Percentiles rank a stretch among this genome's conserved stretches.
Conservation (phyloP, 176 grass and related monocot genomes). For the Bothriochloa decipiens region DNA sequence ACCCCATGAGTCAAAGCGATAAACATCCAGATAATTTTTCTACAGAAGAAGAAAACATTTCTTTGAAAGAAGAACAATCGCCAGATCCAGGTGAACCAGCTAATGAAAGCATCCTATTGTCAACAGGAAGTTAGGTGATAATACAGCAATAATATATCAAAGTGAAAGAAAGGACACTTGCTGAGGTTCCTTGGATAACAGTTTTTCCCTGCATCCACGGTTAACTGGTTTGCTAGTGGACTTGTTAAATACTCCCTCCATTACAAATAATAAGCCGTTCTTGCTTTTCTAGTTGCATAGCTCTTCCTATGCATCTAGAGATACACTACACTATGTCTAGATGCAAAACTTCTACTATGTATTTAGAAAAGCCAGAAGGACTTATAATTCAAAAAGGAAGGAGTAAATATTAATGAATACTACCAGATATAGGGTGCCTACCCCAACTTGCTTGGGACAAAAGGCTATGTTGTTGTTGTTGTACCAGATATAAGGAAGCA, state of each 20-base stretch:
- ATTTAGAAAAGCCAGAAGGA: background rate
- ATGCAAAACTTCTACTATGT: background rate
- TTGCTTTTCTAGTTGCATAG: background rate
- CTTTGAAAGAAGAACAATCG: slow-evolving; percentile 3
- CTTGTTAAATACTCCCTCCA: background rate
- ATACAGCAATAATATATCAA: background rate
- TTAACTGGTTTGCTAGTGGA: slow-evolving; percentile 5
- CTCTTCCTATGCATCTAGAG: background rate
- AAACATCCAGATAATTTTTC: slow-evolving; percentile 98
- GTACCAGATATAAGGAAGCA: slow-evolving; percentile 18
- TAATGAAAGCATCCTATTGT: slow-evolving; percentile 35
- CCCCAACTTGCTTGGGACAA: too few species aligned
- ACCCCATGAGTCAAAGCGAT: slow-evolving; percentile 96
- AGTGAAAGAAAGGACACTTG: background rate
- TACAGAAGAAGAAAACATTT: slow-evolving; percentile 45
- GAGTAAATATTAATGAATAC: background rate
- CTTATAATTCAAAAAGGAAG: background rate
- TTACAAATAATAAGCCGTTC: background rate
- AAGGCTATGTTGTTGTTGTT: too few species aligned
- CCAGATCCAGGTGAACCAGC: slow-evolving; percentile 2
- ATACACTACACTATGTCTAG: background rate
- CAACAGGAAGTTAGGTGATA: background rate
- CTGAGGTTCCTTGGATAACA: background rate
- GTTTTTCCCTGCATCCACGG: slow-evolving; percentile 24
- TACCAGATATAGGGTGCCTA: too few species aligned